Conservation (phyloP, 148 eudicot species). For the Rhododendron simsii region DNA sequence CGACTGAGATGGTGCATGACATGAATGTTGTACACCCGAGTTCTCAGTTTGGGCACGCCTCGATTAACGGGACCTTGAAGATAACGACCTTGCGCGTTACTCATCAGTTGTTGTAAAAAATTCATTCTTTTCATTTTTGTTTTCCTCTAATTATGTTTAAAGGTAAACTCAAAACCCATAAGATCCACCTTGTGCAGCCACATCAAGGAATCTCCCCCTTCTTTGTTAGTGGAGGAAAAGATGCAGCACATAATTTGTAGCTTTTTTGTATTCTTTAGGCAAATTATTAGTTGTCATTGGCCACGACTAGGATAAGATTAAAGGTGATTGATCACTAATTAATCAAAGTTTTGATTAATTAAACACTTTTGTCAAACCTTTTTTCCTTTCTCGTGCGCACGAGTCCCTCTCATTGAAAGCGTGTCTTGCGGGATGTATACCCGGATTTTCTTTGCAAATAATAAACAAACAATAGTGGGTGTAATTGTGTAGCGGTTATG, state of each 20-base stretch:
- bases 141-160: not conserved
- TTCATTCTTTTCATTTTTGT: too few species aligned
- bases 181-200: not conserved
- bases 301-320: not conserved
- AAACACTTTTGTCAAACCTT: not conserved
- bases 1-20: too few species aligned
- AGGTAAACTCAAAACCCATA: not conserved
- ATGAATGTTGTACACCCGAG: too few species aligned
- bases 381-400: not conserved
- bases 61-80: too few species aligned
- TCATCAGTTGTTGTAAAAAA: too few species aligned
- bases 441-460: not conserved
- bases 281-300: slow-evolving; percentile 11
- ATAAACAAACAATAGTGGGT: not conserved
- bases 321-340: not conserved
- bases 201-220: not conserved
- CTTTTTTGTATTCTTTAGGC: not conserved
- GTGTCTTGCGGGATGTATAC: not conserved
- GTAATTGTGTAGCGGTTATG: not conserved
- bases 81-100: too few species aligned
- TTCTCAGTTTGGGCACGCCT: too few species aligned
- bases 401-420: not conserved
- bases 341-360: not conserved
- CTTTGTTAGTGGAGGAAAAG: not conserved
- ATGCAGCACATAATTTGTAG: not conserved